phyloP scores from a whole-genome alignment of 768 basidiomycete species.

The Rubroboletus satanas region DNA sequence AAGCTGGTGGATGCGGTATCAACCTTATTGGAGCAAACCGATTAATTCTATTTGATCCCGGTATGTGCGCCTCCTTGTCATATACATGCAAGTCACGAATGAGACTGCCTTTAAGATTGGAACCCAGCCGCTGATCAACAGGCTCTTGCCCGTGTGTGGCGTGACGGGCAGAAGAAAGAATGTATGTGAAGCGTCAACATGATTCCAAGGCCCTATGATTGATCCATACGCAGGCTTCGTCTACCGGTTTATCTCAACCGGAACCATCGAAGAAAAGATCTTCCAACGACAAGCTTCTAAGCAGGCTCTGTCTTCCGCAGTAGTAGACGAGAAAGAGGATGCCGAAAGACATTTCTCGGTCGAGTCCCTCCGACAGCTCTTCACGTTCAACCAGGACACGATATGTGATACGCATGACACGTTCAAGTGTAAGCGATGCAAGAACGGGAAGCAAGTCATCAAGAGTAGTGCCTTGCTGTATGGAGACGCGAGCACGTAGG shows the following conservation, averaged over 20 bases:
- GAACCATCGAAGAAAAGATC: slow-evolving; percentile 98
- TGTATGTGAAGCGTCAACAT: slow-evolving; percentile 51
- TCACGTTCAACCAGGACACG: slow-evolving; percentile 84
- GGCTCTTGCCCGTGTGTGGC: slow-evolving; percentile 97
- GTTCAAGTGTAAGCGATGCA: slow-evolving; percentile 94
- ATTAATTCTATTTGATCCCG: slow-evolving; percentile 93
- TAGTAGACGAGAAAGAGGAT: slow-evolving; percentile 96
- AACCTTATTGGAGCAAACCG: slow-evolving; percentile 96
- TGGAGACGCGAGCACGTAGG: slow-evolving; percentile 96
- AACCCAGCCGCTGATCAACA: slow-evolving; percentile 99
- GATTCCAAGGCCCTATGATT: background rate
- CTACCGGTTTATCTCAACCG: slow-evolving; percentile 95
- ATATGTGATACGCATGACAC: slow-evolving; percentile 95
- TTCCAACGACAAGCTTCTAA: slow-evolving; percentile 97
- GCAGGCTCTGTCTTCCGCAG: slow-evolving; percentile 94
- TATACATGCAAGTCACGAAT: background rate
- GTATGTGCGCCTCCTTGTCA: slow-evolving; percentile 36
- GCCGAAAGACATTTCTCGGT: slow-evolving; percentile 92
- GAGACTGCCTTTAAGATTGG: slow-evolving; percentile 63
- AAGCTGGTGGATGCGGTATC: slow-evolving; percentile 95
- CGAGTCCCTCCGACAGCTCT: slow-evolving; percentile 85
- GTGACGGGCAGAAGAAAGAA: slow-evolving; percentile 99
- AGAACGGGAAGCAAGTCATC: slow-evolving; percentile 74
- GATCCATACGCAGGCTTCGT: slow-evolving; percentile 69
- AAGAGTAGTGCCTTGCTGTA: slow-evolving; percentile 88